Percentiles rank a stretch among this genome's conserved stretches.
phyloP scores from a whole-genome alignment of 306 rosid genomes.

The Begonia loranthoides region DNA sequence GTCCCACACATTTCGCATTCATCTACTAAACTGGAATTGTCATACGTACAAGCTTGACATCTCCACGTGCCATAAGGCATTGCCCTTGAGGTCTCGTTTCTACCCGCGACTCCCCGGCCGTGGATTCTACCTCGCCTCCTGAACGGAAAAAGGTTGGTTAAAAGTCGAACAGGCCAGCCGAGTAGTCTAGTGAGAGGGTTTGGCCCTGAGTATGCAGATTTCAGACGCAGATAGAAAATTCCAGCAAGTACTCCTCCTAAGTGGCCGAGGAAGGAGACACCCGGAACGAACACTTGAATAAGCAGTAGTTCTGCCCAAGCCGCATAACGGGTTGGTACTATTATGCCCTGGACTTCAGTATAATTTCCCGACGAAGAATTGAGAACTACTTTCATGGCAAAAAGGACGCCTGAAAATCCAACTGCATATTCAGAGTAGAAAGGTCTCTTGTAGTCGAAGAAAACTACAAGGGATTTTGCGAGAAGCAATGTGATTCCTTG shows the following conservation, averaged over 20 bases:
- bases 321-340: constrained; percentile 58
- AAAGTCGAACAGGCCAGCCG: constrained; percentile 37
- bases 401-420: constrained; percentile 86
- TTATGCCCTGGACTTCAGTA: constrained; percentile 38
- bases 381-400: constrained; percentile 88
- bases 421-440: constrained; percentile 57
- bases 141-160: constrained; percentile 14
- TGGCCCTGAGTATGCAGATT: constrained; percentile 31
- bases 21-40: constrained; percentile 33
- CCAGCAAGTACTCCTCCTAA: constrained; percentile 87
- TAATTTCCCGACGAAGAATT: constrained; percentile 31
- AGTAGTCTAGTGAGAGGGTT: constrained; percentile 29
- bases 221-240: constrained; percentile 41
- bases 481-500: constrained; percentile 61
- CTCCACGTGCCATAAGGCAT: constrained; percentile 43
- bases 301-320: constrained; percentile 78
- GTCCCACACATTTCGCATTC: constrained; percentile 77
- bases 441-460: constrained; percentile 46
- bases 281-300: constrained; percentile 63
- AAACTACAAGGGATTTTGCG: constrained; percentile 49
- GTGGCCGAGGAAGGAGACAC: constrained; percentile 77
- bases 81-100: constrained; percentile 16
- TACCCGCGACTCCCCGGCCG: constrained; percentile 52
- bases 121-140: constrained; percentile 22
- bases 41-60: constrained; percentile 58